These are phyloP conservation scores for Colletotrichum sublineola DNA, from an alignment of 2,329 filamentous ascomycete species.

Conservation along the genomic window DNA sequence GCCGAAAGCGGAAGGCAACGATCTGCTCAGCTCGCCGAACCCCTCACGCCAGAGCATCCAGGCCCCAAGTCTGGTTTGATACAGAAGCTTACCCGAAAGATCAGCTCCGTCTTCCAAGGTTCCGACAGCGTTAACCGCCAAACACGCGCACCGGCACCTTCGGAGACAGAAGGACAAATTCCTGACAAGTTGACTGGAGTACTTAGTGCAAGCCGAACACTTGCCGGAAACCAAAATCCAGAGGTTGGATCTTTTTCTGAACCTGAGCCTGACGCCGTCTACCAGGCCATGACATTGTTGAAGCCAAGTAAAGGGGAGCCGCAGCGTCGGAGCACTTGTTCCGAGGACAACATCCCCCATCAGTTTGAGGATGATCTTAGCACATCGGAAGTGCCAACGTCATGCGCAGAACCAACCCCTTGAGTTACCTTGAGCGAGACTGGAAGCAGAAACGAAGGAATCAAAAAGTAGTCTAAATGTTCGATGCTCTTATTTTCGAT, in stretches of 20 bases:
- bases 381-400: not conserved
- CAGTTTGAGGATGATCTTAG: not conserved
- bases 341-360: slow-evolving; percentile 19
- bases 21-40: slow-evolving; percentile 8
- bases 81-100: slow-evolving; percentile 29
- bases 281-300: slow-evolving; percentile 19
- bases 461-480: not conserved
- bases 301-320: not conserved
- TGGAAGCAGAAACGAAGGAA: not conserved
- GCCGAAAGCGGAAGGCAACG: not conserved
- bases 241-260: slow-evolving; percentile 2
- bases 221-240: too few species aligned
- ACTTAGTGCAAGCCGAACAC: not conserved
- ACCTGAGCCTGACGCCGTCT: slow-evolving; percentile 8
- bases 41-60: not conserved
- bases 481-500: not conserved
- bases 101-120: slow-evolving; percentile 35
- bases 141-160: slow-evolving; percentile 17
- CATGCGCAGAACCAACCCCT: not conserved
- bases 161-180: slow-evolving; percentile 5
- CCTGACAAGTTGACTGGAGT: not conserved
- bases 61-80: slow-evolving; percentile 12
- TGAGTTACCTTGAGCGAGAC: not conserved
- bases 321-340: not conserved
- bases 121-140: not conserved